Conservation (phyloP, 2,329 filamentous ascomycete species). For the Cercospora citrullina region DNA sequence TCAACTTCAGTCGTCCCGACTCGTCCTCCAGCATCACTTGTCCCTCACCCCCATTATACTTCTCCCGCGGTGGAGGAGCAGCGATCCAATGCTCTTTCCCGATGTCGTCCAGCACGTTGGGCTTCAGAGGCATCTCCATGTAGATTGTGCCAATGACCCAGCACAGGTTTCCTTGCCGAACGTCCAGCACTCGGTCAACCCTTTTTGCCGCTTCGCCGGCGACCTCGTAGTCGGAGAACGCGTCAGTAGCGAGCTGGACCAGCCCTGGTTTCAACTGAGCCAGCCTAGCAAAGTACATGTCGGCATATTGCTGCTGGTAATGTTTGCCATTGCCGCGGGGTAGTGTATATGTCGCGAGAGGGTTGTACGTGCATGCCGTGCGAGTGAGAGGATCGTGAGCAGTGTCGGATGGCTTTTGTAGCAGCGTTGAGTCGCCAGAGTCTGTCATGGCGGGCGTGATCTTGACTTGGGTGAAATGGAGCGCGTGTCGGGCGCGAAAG, state of each 20-base stretch:
- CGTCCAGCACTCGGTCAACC: conserved; percentile 89
- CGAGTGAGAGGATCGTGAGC: conserved; percentile 53
- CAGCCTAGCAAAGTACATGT: conserved; percentile 95
- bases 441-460: conserved; percentile 27
- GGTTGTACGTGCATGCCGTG: conserved; percentile 64
- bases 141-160: conserved; percentile 95
- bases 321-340: conserved; percentile 63
- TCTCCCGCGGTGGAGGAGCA: conserved; percentile 72
- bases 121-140: conserved; percentile 95
- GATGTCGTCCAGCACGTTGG: conserved; percentile 92
- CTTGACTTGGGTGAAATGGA: neutral
- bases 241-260: conserved; percentile 68
- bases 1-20: conserved; percentile 80
- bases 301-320: conserved; percentile 93
- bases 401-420: conserved; percentile 36
- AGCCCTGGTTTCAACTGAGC: conserved; percentile 83
- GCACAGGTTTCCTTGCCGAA: conserved; percentile 90
- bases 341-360: conserved; percentile 72
- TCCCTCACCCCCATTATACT: conserved; percentile 42
- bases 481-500: conserved; percentile 8
- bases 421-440: conserved; percentile 26
- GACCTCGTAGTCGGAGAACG: conserved; percentile 76
- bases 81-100: conserved; percentile 94
- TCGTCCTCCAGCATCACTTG: conserved; percentile 83
- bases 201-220: conserved; percentile 71